These are phyloP conservation scores for Hygrocybe coccinea DNA, from an alignment of 768 basidiomycete species.

Conservation along the genomic window DNA sequence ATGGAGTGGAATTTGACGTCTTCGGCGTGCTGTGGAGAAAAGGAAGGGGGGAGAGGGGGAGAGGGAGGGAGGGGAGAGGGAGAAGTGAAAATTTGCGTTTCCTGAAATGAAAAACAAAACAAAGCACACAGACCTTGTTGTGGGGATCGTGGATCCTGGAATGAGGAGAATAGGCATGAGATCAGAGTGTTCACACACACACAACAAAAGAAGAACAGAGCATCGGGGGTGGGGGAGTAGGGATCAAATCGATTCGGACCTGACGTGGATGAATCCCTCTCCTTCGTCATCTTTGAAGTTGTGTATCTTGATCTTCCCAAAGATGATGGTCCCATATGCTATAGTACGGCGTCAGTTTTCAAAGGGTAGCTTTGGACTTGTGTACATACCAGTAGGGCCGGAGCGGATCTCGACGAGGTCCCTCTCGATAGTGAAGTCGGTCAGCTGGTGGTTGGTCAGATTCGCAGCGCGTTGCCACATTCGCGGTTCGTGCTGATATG, in stretches of 20 bases:
- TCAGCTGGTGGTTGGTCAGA: slow-evolving; percentile 50
- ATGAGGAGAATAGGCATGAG: slow-evolving; percentile 1
- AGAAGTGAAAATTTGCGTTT: background rate
- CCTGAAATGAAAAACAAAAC: background rate
- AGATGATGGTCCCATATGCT: slow-evolving; percentile 60
- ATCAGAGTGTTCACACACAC: background rate
- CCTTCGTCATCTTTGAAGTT: slow-evolving; percentile 59
- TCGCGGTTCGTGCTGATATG: slow-evolving; percentile 57
- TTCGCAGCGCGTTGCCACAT: slow-evolving; percentile 63
- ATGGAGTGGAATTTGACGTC: slow-evolving; percentile 71
- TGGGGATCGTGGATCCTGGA: slow-evolving; percentile 71
- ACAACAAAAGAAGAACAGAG: background rate
- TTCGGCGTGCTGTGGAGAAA: slow-evolving; percentile 46
- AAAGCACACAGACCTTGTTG: slow-evolving; percentile 46
- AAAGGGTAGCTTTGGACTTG: background rate
- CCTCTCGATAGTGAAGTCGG: slow-evolving; percentile 44
- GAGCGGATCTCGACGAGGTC: slow-evolving; percentile 47
- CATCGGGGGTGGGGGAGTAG: background rate
- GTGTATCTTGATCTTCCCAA: slow-evolving; percentile 73
- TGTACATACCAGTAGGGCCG: slow-evolving; percentile 42
- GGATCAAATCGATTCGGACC: slow-evolving; percentile 38
- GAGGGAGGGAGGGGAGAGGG: background rate
- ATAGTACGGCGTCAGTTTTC: background rate
- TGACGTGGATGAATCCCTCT: slow-evolving; percentile 64
- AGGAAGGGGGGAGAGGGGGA: background rate